A percentile compares a stretch with the other conserved stretches of the same genome.
These are phyloP conservation scores for Aspergillus vadensis DNA, from an alignment of 2,329 filamentous ascomycete genomes.

Conservation along the genomic window DNA sequence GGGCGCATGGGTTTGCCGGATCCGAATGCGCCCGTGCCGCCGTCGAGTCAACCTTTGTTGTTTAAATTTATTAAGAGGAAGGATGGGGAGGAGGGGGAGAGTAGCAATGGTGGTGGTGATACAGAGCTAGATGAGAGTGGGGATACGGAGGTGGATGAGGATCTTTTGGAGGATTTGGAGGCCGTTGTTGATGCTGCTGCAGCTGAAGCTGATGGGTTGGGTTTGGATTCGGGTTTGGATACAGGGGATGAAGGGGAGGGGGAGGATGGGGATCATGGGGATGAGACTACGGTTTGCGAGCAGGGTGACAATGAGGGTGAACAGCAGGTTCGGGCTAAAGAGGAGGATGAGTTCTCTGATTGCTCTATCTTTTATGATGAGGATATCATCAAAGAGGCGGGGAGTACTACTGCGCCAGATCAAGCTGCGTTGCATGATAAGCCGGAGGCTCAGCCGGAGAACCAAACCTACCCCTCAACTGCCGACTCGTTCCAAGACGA, in stretches of 20 bases:
- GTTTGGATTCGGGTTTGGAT: neutral
- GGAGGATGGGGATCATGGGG: conserved; percentile 9
- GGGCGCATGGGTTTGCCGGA: conserved; percentile 34
- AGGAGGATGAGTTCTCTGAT: conserved; percentile 38
- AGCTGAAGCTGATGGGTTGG: neutral
- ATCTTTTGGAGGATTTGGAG: conserved; percentile 6
- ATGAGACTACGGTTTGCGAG: neutral
- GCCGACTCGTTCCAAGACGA: conserved; percentile 39
- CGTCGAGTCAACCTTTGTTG: conserved; percentile 39
- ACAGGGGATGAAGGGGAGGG: conserved; percentile 8
- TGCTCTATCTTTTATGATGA: conserved; percentile 37
- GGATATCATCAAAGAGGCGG: conserved; percentile 30
- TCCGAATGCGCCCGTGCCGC: conserved; percentile 31
- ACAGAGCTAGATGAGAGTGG: conserved; percentile 2
- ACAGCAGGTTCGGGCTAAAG: conserved; percentile 7
- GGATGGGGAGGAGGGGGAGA: neutral
- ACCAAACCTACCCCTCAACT: conserved; percentile 9
- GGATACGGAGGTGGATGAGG: conserved; percentile 24
- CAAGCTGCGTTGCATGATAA: too few species aligned
- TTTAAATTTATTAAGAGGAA: conserved; percentile 33
- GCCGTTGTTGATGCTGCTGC: neutral
- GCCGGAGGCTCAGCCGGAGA: conserved; percentile 2
- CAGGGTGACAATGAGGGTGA: neutral
- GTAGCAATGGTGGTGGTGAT: neutral
- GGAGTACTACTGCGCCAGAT: conserved; percentile 11